Evolutionary conservation across 2,329 filamentous ascomycete genomes (phyloP), one percentile per base, ranked within the genome.

Genomic region (Nectriaceae sp.): DNA sequence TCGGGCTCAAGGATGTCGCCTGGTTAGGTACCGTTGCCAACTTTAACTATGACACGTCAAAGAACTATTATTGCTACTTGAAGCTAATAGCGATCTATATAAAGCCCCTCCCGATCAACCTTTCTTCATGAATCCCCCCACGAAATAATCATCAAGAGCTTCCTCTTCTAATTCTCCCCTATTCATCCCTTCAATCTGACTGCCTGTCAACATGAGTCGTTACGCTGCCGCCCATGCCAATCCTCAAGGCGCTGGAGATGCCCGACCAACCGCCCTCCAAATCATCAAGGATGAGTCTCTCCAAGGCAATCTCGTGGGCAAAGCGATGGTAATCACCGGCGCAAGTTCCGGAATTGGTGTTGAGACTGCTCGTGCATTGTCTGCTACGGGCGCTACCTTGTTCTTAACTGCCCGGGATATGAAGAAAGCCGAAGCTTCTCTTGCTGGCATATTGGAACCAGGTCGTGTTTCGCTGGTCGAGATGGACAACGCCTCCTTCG

Each of bases 251-350:
- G 42, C 48, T 2, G 53, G 53, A 16, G 51, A 52, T 33, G 40
- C 41, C 15, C 47, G 53, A 15, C 53, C 53, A 4, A 56, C 53
- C 6, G 51, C 48, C 19, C 42, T 47, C 13, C 50, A 49, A 21
- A 52, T 54, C n/a, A 45, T 51, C 35, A 19, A 37, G 6, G 46
- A 52, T 31, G 21, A 57, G 35, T 50, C 52, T 21, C 46, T 59
- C n/a, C 47, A 62, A n/a, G 64, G 65, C 39, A 69, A 63, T 26
- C 63, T 69, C 26, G 43, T 53, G 2, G 68, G 61, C 44, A 71
- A 72, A 49, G 67, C 70, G 26, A 60, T 73, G 11, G 50, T 77
- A 21, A 68, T 76, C 49, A 77, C 74, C 4, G 74, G 75, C n/a
- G 56, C 58, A 10, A 67, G 69, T 15, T 66, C 70, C 16, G 74